Conservation (phyloP, 129 eudicot species). For the Daucus carota region DH1_v3.0 NC_030381.2:47051001-47051500, state of each 20-base stretch:
- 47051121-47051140: constrained; percentile 26
- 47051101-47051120: constrained; percentile 13
- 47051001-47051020: constrained; percentile 24
- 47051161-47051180: constrained; percentile 72
- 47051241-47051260: background rate
- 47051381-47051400: constrained; percentile 2
- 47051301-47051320: background rate
- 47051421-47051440: constrained; percentile 85
- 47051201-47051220: constrained; percentile 25
- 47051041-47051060: constrained; percentile 27
- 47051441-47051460: constrained; percentile 61
- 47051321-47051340: no score
- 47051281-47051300: background rate
- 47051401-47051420: constrained; percentile 75
- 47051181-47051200: constrained; percentile 78
- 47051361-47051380: background rate
- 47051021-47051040: constrained; percentile 27
- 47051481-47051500: constrained; percentile 48
- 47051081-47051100: constrained; percentile 11
- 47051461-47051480: no score
- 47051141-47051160: constrained; percentile 36
- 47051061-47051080: constrained; percentile 19
- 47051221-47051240: background rate
- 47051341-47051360: background rate
- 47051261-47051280: background rate